Percentiles rank a stretch among this genome's conserved stretches.
Evolutionary conservation across 805 yeast species (phyloP).

Genomic region (Ogataea chonburiensis): DNA sequence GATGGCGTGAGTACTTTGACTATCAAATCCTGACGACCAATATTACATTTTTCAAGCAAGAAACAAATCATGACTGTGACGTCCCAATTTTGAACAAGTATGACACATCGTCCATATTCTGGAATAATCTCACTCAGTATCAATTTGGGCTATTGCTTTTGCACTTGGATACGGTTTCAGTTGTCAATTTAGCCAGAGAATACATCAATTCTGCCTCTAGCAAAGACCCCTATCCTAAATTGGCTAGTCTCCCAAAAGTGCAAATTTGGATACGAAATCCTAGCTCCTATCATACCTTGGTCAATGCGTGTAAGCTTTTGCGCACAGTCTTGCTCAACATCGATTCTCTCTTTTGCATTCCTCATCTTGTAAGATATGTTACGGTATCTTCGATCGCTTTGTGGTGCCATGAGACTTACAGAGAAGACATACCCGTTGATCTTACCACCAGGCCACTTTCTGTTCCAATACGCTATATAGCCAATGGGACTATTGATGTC

Average conservation of each 20-base stretch:
- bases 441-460: background rate
- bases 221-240: conserved; percentile 4
- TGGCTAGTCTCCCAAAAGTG: conserved; percentile 4
- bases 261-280: conserved; percentile 15
- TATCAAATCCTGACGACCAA: conserved; percentile 28
- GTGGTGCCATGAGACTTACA: conserved; percentile 21
- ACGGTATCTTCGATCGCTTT: conserved; percentile 11
- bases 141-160: conserved; percentile 17
- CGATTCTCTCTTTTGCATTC: conserved; percentile 22
- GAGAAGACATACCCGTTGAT: conserved; percentile 15
- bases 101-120: conserved; percentile 35
- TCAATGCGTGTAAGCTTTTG: conserved; percentile 31
- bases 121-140: conserved; percentile 25
- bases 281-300: conserved; percentile 14
- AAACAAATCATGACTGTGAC: conserved; percentile 1
- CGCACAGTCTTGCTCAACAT: conserved; percentile 27
- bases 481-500: conserved; percentile 9
- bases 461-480: conserved; percentile 6
- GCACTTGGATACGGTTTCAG: conserved; percentile 9
- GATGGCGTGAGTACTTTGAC: conserved; percentile 40
- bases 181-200: conserved; percentile 10
- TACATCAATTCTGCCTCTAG: background rate
- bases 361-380: conserved; percentile 26
- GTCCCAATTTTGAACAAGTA: conserved; percentile 29
- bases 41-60: conserved; percentile 5